Evolutionary conservation across 2,329 filamentous ascomycete genomes (phyloP).

Genomic region (Ascochyta viciae-villosae): DNA sequence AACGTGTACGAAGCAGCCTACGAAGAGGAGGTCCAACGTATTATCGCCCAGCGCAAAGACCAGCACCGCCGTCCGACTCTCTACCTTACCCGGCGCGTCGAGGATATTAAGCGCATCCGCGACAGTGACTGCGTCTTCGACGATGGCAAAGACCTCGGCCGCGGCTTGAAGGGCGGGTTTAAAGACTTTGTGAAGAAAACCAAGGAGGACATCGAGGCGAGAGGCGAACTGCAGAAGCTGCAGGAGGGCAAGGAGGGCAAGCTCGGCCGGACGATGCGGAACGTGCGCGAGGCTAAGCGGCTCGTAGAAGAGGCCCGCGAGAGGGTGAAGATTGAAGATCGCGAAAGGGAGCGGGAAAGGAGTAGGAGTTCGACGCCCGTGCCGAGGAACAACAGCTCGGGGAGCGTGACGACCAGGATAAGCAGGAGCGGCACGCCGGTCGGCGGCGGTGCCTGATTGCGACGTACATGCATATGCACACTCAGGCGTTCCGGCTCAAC

Average conservation of each 20-base stretch:
- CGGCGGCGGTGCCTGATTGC: constrained; percentile 2
- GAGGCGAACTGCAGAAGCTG: constrained; percentile 42
- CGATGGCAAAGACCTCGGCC: constrained; percentile 34
- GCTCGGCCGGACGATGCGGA: constrained; percentile 40
- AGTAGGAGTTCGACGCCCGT: constrained; percentile 38
- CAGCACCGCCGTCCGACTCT: constrained; percentile 57
- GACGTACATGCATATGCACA: background rate
- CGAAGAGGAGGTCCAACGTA: constrained; percentile 78
- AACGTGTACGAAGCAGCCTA: constrained; percentile 91
- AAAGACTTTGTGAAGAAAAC: constrained; percentile 48
- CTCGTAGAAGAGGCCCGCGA: constrained; percentile 46
- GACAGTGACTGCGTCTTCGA: constrained; percentile 45
- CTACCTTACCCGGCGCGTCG: constrained; percentile 61
- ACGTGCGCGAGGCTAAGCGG: constrained; percentile 42
- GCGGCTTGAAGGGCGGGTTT: constrained; percentile 42
- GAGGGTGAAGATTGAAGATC: constrained; percentile 40
- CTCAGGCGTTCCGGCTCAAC: background rate
- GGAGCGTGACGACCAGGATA: constrained; percentile 18
- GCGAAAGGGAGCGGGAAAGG: constrained; percentile 30
- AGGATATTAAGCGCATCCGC: constrained; percentile 51
- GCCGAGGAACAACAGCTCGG: constrained; percentile 27
- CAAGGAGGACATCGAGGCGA: constrained; percentile 41
- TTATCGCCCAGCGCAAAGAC: constrained; percentile 60
- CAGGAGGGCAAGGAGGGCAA: constrained; percentile 45
- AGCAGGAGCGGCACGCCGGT: constrained; percentile 34